phyloP scores from a whole-genome alignment of 306 rosid genomes.

The Glycine soja region DNA sequence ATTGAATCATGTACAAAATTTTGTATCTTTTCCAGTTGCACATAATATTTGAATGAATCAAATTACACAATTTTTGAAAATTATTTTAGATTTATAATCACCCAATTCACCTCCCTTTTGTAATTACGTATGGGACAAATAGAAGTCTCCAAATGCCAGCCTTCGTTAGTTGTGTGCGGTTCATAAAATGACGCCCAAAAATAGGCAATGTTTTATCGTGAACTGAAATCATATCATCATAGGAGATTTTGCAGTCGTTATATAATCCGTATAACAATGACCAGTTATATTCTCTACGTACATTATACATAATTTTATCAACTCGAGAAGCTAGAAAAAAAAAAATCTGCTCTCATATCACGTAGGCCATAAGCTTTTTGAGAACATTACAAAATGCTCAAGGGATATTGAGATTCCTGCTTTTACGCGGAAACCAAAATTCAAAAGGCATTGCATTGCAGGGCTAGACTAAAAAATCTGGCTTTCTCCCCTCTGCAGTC shows the following conservation, averaged over 20 bases:
- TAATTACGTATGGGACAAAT: not conserved
- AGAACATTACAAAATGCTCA: constrained; percentile 12
- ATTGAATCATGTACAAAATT: not conserved
- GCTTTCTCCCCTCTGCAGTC: constrained; percentile 42
- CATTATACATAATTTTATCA: constrained; percentile 7
- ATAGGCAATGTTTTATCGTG: constrained; percentile 5
- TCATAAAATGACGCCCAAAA: not conserved
- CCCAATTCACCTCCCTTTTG: no score
- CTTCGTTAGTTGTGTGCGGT: not conserved
- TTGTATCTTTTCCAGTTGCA: not conserved
- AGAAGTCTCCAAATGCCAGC: not conserved
- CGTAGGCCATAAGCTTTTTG: constrained; percentile 25
- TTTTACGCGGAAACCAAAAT: constrained; percentile 43
- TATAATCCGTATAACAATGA: constrained; percentile 19
- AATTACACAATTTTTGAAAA: no score
- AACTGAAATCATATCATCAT: constrained; percentile 5
- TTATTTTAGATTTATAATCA: no score
- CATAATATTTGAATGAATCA: not conserved
- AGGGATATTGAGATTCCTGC: constrained; percentile 28
- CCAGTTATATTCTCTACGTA: constrained; percentile 13
- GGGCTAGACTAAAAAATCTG: constrained; percentile 47
- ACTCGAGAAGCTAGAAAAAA: constrained; percentile 23
- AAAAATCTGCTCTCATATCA: constrained; percentile 37
- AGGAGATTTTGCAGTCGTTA: constrained; percentile 9
- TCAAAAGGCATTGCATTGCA: constrained; percentile 47